Evolutionary conservation across 2,329 filamentous ascomycete genomes (phyloP).

Genomic region (Hypoxylon sp.): DNA sequence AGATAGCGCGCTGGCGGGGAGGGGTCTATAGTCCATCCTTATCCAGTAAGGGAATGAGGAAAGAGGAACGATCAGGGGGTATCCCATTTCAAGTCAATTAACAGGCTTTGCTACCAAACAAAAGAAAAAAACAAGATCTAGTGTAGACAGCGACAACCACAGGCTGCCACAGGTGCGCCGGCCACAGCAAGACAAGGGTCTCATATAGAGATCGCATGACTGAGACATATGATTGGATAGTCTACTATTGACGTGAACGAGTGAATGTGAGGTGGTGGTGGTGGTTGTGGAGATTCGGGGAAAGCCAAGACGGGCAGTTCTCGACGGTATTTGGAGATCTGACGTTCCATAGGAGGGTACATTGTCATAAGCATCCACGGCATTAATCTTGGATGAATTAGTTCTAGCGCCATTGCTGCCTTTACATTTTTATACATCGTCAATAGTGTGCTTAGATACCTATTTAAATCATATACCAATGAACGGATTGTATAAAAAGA

Average conservation of each 20-base stretch:
- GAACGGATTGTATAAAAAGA: neutral
- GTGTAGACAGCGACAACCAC: constrained; percentile 14
- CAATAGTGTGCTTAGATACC: neutral
- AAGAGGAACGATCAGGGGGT: constrained; percentile 16
- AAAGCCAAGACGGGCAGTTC: constrained; percentile 19
- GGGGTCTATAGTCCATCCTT: constrained; percentile 18
- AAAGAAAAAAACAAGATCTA: constrained; percentile 33
- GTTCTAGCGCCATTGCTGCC: constrained; percentile 18
- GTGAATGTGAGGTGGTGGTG: constrained; percentile 24
- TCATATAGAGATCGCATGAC: constrained; percentile 45
- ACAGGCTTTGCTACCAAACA: neutral
- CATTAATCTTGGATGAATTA: neutral
- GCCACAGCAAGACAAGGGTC: constrained; percentile 37
- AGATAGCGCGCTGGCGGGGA: constrained; percentile 5
- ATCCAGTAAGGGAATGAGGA: constrained; percentile 11
- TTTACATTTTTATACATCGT: neutral
- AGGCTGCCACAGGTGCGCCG: constrained; percentile 31
- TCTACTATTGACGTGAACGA: constrained; percentile 30
- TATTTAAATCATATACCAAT: neutral
- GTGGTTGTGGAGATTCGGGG: constrained; percentile 13
- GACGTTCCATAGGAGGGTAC: constrained; percentile 13
- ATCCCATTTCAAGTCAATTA: constrained; percentile 3
- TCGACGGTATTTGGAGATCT: constrained; percentile 11
- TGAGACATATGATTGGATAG: constrained; percentile 42
- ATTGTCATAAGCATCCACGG: neutral